These are phyloP conservation scores for Irpex sp. DNA, from an alignment of 1,284 basidiomycete species.

Conservation along the genomic window DNA sequence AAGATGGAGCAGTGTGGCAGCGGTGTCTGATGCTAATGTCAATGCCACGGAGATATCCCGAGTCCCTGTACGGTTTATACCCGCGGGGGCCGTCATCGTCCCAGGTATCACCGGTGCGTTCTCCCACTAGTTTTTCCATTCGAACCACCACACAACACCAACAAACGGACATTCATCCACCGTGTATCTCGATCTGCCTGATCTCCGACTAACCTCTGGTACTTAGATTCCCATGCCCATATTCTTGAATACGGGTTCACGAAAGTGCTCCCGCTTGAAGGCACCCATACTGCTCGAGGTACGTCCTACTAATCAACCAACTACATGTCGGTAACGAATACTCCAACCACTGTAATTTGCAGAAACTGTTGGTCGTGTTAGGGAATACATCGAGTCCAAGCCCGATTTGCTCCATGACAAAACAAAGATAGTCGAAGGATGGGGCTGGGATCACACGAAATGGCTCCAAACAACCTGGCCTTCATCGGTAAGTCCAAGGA, in stretches of 20 bases:
- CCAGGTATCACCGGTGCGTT: conserved; percentile 62
- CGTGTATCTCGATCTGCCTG: background rate
- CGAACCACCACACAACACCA: background rate
- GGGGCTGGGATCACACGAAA: conserved; percentile 91
- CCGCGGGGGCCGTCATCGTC: conserved; percentile 53
- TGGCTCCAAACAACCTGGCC: conserved; percentile 72
- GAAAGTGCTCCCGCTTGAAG: conserved; percentile 62
- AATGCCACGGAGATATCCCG: background rate
- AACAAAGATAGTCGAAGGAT: conserved; percentile 71
- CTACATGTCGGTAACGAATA: background rate
- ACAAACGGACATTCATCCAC: background rate
- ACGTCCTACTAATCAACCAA: background rate
- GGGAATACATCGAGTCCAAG: conserved; percentile 59
- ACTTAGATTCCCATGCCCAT: conserved; percentile 77
- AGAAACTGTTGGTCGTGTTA: conserved; percentile 67
- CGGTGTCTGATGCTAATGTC: background rate
- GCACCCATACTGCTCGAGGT: conserved; percentile 45
- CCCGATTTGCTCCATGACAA: conserved; percentile 51
- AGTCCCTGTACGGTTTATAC: conserved; percentile 43
- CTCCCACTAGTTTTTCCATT: background rate
- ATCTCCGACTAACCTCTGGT: background rate
- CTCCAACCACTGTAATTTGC: conserved; percentile 7
- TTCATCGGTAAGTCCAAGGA: conserved; percentile 47
- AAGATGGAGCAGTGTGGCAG: conserved; percentile 32
- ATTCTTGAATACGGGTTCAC: conserved; percentile 74